phyloP scores from a whole-genome alignment of 805 yeast species.

The Ogataea pini region DNA sequence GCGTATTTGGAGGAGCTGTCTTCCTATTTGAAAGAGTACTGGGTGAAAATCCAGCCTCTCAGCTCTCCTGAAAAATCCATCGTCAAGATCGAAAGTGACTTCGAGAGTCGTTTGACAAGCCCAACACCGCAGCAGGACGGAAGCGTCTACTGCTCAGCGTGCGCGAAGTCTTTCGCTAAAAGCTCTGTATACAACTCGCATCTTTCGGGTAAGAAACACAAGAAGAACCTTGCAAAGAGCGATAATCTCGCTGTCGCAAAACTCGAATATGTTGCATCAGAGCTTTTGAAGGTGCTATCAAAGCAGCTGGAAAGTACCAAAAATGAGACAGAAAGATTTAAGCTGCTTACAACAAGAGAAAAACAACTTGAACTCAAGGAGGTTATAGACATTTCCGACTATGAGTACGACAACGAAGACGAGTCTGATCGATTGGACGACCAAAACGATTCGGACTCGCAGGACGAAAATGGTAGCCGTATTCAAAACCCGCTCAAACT shows the following conservation, averaged over 20 bases:
- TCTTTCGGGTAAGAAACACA: conserved; percentile 73
- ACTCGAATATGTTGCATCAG: conserved; percentile 41
- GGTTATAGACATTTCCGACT: conserved; percentile 33
- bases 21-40: conserved; percentile 51
- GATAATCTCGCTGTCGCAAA: conserved; percentile 6
- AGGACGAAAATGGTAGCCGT: conserved; percentile 37
- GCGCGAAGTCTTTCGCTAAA: conserved; percentile 65
- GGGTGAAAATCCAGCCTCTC: conserved; percentile 51
- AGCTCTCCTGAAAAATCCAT: conserved; percentile 38
- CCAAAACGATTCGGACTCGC: conserved; percentile 25
- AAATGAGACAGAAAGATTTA: conserved; percentile 61
- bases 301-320: conserved; percentile 51
- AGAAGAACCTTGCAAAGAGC: conserved; percentile 42
- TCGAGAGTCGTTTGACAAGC: conserved; percentile 7
- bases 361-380: conserved; percentile 53
- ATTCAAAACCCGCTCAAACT: conserved; percentile 52
- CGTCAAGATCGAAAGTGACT: conserved; percentile 26
- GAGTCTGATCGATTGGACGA: conserved; percentile 19
- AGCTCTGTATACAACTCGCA: conserved; percentile 68
- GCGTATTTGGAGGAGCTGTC: conserved; percentile 48
- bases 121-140: conserved; percentile 24
- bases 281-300: conserved; percentile 40
- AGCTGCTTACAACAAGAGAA: conserved; percentile 72
- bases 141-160: conserved; percentile 56
- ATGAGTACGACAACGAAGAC: conserved; percentile 32